Base-by-base conservation (phyloP, 1,284 basidiomycete genomes). In the Ceratobasidium theobromae region DNA sequence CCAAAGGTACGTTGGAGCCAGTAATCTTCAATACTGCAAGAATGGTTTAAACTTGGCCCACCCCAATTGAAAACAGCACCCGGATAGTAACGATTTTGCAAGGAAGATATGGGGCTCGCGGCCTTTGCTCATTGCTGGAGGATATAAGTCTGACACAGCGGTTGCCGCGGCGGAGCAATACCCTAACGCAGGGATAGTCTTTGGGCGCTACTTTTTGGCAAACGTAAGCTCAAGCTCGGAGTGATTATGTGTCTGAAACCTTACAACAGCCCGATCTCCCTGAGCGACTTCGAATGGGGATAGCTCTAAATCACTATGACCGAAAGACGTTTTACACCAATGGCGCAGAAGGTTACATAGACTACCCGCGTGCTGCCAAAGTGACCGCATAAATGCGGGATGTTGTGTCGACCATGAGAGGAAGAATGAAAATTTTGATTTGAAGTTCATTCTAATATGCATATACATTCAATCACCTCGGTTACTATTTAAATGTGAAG, bases 171-270 rank as follows among this genome's bases (percentile, higher is more conserved):
- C 73, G n/a, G 71, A 74, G 28, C 41, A 75, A 49, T 70, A 72
- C 38, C 75, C 72, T 4, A 77, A 77, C 65, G 70, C 76, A 33
- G 58, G 35, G 3, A 71, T 79, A 43, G 77, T 73, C 1, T 76
- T 78, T 62, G 80, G 80, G 0, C 72, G 80, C 14, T 73, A 71
- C 69, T 81, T 78, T 67, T 79, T 80, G 68, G 71, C 72, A 21
- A 75, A 75, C 62, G 71, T 75, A 38, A 38, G 16, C 35, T 38
- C 35, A 8, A 8, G 8, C 16, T 38, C 8, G 16, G 16, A 16
- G 16, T 38, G 35, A 38, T 16, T 38, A 16, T 38, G 16, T 38
- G 16, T 8, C 16, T 38, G 35, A 38, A 16, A n/a, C 60, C n/a
- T n/a, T n/a, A 14, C 67, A 72, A 69, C 74, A 76, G 72, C 79